Evolutionary conservation across 1,139 yeast species (phyloP), one percentile per base, ranked within the genome.

Genomic region (Blastobotrys indianensis): DNA sequence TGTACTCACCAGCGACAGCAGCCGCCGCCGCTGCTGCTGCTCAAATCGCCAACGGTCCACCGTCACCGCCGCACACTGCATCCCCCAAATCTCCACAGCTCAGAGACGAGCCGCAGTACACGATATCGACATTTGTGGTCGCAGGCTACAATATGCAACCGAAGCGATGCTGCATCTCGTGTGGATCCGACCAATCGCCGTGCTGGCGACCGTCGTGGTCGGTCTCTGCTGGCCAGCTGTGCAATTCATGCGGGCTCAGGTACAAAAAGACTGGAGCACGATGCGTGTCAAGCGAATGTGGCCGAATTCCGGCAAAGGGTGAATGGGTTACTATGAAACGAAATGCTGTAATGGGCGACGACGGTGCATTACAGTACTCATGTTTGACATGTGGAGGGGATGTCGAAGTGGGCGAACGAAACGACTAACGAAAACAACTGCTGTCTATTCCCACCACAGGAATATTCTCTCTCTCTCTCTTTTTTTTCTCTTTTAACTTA

Each of bases 201-300:
- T 92, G 98, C 66, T 92, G 98, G 98, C 78, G 98, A 62, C 98
- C 98, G 2, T 83, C 95, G 6, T 92, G 98, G 98, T 81, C 94
- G 2, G 66, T 74, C 16, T 76, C 80, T 57, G 87, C 84, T 51
- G 97, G 97, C 12, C 97, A 90, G 67, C 74, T 92, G 58, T 92
- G 98, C 70, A 92, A 92, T 64, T 86, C 96, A 1, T 92, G 98
- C 68, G 98, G 98, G 1, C 73, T 92, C 57, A 74, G 98, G 54
- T 92, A 86, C 69, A 88, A 92, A 66, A 92, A 92, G 69, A 90
- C 97, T 1, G 85, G 86, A 33, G 94, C 95, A 2, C 75, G 97
- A 59, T 92, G 98, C 66, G 72, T 85, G 44, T 84, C 85, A 58
- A 66, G 73, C 5, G 63, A 68, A 17, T 92, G 98, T 68, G 78